Conservation (phyloP, 257 asterid genomes). For the Solanum medicagineum region DNA sequence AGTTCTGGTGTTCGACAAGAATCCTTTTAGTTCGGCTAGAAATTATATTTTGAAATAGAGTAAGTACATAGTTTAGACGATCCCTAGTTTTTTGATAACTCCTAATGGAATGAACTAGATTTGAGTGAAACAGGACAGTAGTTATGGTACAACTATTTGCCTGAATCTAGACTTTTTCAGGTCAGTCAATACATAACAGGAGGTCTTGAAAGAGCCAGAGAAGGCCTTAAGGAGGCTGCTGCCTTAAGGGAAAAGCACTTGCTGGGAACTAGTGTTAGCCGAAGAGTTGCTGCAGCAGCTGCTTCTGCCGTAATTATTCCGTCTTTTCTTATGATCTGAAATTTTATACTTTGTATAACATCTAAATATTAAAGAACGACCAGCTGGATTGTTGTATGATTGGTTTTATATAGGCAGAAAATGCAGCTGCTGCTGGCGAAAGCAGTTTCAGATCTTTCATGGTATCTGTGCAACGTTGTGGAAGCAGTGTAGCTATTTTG, state of each 20-base stretch:
- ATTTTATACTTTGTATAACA: not conserved
- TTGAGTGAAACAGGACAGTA: not conserved
- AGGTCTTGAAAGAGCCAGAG: constrained; percentile 95
- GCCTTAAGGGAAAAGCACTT: constrained; percentile 89
- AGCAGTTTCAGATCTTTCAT: constrained; percentile 92
- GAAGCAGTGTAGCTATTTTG: constrained; percentile 95
- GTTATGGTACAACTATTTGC: not conserved
- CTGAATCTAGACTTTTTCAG: constrained; percentile 28
- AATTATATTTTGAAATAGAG: not conserved
- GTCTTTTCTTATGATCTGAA: constrained; percentile 1
- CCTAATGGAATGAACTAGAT: not conserved
- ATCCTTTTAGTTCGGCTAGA: not conserved
- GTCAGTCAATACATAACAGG: constrained; percentile 76
- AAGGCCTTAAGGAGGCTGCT: constrained; percentile 89
- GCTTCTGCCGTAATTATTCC: constrained; percentile 73
- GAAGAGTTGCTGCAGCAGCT: constrained; percentile 98
- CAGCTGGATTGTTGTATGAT: constrained; percentile 1
- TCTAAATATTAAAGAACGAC: not conserved
- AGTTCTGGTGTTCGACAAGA: not conserved
- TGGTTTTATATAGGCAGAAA: constrained; percentile 64
- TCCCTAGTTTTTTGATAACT: not conserved
- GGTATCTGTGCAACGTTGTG: constrained; percentile 97
- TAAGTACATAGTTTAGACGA: not conserved
- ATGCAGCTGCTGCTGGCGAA: constrained; percentile 99
- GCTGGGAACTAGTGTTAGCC: constrained; percentile 74